These are phyloP conservation scores for Trichoderma sp. DNA, from an alignment of 2,329 filamentous ascomycete genomes.

Conservation along the genomic window DNA sequence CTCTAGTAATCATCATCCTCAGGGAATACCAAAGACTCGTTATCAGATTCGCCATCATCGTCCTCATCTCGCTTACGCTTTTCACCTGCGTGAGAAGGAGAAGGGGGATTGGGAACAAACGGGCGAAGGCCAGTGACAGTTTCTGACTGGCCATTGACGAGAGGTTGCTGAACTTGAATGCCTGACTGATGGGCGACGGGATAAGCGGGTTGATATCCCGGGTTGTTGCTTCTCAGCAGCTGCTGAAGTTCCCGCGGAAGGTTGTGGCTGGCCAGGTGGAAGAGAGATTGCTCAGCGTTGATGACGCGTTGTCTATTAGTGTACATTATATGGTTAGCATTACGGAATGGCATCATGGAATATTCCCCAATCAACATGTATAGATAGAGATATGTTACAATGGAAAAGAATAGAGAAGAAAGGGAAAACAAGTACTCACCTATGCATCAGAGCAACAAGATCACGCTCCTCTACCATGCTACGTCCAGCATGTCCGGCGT, in stretches of 20 bases:
- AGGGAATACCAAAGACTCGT: conserved; percentile 11
- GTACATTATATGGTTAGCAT: conserved; percentile 12
- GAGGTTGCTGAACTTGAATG: neutral
- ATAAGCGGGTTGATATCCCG: conserved; percentile 44
- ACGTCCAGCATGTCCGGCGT: conserved; percentile 78
- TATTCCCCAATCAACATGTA: neutral
- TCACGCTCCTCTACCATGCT: conserved; percentile 87
- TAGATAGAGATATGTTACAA: conserved; percentile 32
- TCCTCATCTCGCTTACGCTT: conserved; percentile 39
- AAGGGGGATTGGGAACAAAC: neutral
- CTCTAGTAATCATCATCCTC: conserved; percentile 14
- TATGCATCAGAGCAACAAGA: conserved; percentile 78
- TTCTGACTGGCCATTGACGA: neutral
- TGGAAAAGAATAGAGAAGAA: conserved; percentile 34
- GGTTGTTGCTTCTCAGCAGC: conserved; percentile 64
- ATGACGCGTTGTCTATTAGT: conserved; percentile 75
- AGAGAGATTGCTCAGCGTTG: conserved; percentile 71
- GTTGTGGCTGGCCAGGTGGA: conserved; percentile 82
- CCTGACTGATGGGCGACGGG: conserved; percentile 53
- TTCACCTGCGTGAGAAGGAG: conserved; percentile 28
- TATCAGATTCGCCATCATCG: conserved; percentile 39
- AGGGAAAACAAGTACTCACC: conserved; percentile 59
- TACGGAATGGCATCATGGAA: neutral
- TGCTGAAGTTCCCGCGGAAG: conserved; percentile 82
- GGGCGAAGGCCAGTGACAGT: neutral